A percentile compares a stretch with the other conserved stretches of the same genome.
Conservation (phyloP, 108 stramenopile species). For the Cylindrotheca fusiformis region DNA sequence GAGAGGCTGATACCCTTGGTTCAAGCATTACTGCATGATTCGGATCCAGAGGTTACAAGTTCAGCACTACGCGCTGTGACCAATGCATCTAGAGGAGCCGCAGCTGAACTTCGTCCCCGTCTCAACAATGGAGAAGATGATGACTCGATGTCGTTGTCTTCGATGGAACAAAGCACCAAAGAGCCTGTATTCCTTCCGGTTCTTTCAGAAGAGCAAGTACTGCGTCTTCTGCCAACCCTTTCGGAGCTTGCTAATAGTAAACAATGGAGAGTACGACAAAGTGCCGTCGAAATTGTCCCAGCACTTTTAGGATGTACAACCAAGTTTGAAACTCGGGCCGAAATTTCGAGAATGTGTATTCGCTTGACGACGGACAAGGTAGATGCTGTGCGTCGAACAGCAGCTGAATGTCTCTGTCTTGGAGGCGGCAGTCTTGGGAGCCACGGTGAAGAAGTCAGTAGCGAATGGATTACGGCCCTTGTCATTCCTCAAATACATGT, state of each 20-base stretch:
- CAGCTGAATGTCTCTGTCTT: slow-evolving; percentile 82
- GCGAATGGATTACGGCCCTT: slow-evolving; percentile 80
- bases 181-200: slow-evolving; percentile 86
- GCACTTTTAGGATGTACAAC: slow-evolving; percentile 83
- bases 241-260: slow-evolving; percentile 75
- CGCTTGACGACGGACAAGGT: slow-evolving; percentile 77
- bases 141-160: slow-evolving; percentile 64
- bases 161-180: slow-evolving; percentile 51
- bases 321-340: slow-evolving; percentile 73
- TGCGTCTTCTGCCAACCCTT: slow-evolving; percentile 80
- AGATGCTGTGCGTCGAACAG: slow-evolving; percentile 79
- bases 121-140: slow-evolving; percentile 60
- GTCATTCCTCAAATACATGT: slow-evolving; percentile 72
- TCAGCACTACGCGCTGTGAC: slow-evolving; percentile 87
- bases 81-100: slow-evolving; percentile 77
- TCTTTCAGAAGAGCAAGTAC: slow-evolving; percentile 79
- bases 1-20: slow-evolving; percentile 82
- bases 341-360: slow-evolving; percentile 77
- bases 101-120: slow-evolving; percentile 36
- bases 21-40: slow-evolving; percentile 79
- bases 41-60: slow-evolving; percentile 84
- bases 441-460: slow-evolving; percentile 71
- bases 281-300: slow-evolving; percentile 91
- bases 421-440: slow-evolving; percentile 82
- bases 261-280: slow-evolving; percentile 89